Evolutionary conservation across 192 early-diverging fungal species (phyloP).

Genomic region (Gamsiella multidivaricata): DNA sequence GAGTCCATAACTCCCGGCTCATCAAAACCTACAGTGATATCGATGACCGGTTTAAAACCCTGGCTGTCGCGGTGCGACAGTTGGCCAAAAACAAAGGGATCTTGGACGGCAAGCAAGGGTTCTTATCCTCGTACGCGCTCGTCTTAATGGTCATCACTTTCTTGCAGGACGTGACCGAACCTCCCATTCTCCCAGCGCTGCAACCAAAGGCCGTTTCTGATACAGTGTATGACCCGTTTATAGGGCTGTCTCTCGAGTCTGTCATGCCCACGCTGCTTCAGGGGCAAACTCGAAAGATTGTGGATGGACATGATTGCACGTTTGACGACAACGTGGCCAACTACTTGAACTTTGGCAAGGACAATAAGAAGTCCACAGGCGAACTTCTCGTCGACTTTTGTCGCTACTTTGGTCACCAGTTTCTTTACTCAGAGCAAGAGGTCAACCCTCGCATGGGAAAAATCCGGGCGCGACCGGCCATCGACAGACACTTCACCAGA

Average conservation of each 20-base stretch:
- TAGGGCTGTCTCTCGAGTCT: no score
- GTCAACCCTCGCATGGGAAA: neutral
- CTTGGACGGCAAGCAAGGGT: neutral
- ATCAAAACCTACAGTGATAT: slow-evolving; percentile 10
- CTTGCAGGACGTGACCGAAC: neutral
- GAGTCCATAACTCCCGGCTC: neutral
- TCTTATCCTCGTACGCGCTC: neutral
- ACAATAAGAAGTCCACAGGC: neutral
- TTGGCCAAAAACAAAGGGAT: neutral
- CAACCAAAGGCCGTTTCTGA: slow-evolving; percentile 6
- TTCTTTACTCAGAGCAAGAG: neutral
- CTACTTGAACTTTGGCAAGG: neutral
- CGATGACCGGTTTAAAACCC: neutral
- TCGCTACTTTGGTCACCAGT: neutral
- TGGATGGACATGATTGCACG: neutral
- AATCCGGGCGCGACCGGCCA: neutral
- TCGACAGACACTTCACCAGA: neutral
- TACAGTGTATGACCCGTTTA: no score
- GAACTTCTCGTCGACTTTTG: neutral
- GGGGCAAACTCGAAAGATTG: neutral
- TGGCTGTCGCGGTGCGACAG: neutral
- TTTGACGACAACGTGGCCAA: slow-evolving; percentile 1
- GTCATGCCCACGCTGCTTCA: no score
- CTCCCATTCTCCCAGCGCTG: neutral
- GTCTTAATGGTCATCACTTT: slow-evolving; percentile 7